Conservation (phyloP, 768 basidiomycete species). For the Leucocoprinus leucothites region DNA sequence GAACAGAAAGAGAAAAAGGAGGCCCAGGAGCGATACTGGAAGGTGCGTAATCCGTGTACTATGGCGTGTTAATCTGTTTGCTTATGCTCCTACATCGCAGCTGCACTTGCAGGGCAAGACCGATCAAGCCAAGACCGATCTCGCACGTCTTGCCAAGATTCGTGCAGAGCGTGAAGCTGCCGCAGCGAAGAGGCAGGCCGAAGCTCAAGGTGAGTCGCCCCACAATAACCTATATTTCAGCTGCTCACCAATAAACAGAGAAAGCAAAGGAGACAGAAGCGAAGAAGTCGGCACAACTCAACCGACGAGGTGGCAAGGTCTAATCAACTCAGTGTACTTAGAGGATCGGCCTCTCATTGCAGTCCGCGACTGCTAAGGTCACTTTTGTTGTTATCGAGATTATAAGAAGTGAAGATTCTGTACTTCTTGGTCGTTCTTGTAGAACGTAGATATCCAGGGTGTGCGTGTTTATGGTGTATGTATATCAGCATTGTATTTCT, state of each 20-base stretch:
- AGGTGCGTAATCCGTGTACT: constrained; percentile 41
- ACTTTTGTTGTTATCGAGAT: not conserved
- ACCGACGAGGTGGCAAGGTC: constrained; percentile 18
- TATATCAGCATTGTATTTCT: not conserved
- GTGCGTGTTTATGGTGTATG: constrained; percentile 3
- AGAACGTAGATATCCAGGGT: not conserved
- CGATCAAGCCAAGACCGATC: constrained; percentile 83
- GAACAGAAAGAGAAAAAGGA: constrained; percentile 93
- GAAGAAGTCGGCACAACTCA: constrained; percentile 49
- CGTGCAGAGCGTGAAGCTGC: constrained; percentile 86
- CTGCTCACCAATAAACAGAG: constrained; percentile 33
- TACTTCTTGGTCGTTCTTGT: not conserved
- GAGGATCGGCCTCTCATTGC: not conserved
- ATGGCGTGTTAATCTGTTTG: constrained; percentile 2
- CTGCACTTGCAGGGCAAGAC: constrained; percentile 83
- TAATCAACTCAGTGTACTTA: not conserved
- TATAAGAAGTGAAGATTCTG: not conserved
- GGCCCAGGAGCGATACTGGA: constrained; percentile 84
- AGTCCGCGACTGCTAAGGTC: not conserved
- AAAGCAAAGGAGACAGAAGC: constrained; percentile 62
- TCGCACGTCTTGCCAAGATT: constrained; percentile 83
- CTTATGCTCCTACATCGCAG: constrained; percentile 29
- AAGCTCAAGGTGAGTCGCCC: constrained; percentile 67
- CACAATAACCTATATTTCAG: not conserved
- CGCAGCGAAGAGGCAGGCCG: constrained; percentile 83